These are phyloP conservation scores for Hypoxylon rubiginosum DNA, from an alignment of 2,329 filamentous ascomycete species.

Conservation along the genomic window DNA sequence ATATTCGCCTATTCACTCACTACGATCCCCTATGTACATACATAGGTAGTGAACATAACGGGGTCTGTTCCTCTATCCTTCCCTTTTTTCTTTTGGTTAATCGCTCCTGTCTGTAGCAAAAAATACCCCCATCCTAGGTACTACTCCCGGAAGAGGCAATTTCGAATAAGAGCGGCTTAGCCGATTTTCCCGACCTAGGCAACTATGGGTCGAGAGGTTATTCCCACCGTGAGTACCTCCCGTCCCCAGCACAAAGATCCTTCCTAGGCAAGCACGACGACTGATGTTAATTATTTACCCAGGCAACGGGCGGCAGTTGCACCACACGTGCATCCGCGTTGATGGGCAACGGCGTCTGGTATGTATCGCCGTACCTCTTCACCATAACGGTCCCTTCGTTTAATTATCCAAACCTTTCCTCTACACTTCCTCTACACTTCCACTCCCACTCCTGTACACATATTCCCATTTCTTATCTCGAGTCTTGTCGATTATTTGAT, in stretches of 20 bases:
- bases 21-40: not conserved
- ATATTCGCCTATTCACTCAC: not conserved
- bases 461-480: not conserved
- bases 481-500: not conserved
- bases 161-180: too few species aligned
- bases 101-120: not conserved
- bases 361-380: not conserved
- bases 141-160: too few species aligned
- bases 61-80: not conserved
- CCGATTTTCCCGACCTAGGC: too few species aligned
- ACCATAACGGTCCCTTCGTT: not conserved
- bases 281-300: not conserved
- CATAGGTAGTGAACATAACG: too few species aligned
- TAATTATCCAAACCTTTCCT: not conserved
- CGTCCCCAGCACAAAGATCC: not conserved
- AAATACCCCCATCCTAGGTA: too few species aligned
- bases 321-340: not conserved
- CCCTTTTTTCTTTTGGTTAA: not conserved
- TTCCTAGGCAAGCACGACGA: not conserved
- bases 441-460: not conserved
- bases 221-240: not conserved
- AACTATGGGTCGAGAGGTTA: not conserved
- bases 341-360: conserved; percentile 3
- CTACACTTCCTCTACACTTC: not conserved
- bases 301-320: not conserved